Conservation (phyloP, 2,329 filamentous ascomycete species). For the Coniochaeta prunicola region DNA sequence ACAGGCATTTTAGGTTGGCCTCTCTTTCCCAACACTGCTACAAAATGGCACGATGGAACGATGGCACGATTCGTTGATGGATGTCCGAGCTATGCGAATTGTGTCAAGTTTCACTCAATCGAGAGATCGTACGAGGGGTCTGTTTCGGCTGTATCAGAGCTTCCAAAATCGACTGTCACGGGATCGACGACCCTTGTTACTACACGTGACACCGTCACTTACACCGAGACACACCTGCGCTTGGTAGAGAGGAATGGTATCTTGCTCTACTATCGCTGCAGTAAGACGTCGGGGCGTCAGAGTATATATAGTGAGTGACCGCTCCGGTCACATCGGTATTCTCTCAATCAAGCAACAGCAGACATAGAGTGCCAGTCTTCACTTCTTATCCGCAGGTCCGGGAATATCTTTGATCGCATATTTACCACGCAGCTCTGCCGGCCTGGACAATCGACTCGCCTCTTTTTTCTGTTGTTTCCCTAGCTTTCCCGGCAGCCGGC, state of each 20-base stretch:
- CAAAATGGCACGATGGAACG: constrained; percentile 6
- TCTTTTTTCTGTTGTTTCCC: constrained; percentile 13
- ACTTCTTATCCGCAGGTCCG: constrained; percentile 2
- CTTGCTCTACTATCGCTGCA: neutral
- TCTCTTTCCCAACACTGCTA: neutral
- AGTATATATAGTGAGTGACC: constrained; percentile 5
- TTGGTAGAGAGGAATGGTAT: neutral
- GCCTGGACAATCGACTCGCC: constrained; percentile 10
- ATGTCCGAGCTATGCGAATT: neutral
- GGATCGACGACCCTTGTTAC: neutral
- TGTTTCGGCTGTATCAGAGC: neutral
- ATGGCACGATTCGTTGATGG: neutral
- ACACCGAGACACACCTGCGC: neutral
- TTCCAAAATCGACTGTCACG: neutral
- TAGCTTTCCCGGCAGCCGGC: constrained; percentile 12
- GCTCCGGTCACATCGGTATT: neutral
- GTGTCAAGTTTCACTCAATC: constrained; percentile 5
- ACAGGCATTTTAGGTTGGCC: constrained; percentile 1
- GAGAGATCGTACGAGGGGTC: constrained; percentile 9
- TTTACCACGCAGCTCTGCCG: constrained; percentile 1
- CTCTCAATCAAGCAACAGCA: constrained; percentile 7
- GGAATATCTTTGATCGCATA: neutral
- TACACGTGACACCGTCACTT: neutral
- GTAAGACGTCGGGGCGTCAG: neutral
- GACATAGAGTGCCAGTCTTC: constrained; percentile 1